Percentiles rank a stretch among this genome's conserved stretches.
These are phyloP conservation scores for Arabidopsis thaliana DNA, from an alignment of 345 rosid species.

Conservation along the genomic window DNA sequence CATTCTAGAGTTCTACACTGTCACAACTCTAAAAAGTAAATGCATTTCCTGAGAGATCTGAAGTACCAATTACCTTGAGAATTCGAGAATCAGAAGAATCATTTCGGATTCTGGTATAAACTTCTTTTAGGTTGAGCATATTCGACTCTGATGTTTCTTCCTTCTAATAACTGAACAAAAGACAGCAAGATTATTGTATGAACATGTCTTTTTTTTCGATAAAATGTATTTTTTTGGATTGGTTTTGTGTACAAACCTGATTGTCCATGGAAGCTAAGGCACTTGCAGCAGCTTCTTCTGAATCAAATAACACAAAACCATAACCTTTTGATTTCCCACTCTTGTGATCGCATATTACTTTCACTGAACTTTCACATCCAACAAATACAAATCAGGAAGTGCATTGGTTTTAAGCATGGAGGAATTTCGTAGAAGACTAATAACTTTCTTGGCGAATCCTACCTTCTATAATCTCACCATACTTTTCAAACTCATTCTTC, in stretches of 20 bases:
- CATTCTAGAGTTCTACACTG: not conserved
- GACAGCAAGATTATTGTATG: not conserved
- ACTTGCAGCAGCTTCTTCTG: conserved; percentile 60
- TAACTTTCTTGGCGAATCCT: not conserved
- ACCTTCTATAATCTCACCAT: conserved; percentile 60
- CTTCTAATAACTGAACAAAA: conserved; percentile 63
- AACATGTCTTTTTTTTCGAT: not conserved
- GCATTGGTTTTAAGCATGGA: not conserved
- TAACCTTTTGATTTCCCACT: conserved; percentile 76
- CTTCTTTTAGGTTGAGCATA: conserved; percentile 54
- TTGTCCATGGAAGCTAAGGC: conserved; percentile 72
- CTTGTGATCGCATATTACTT: conserved; percentile 67
- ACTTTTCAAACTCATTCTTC: conserved; percentile 53
- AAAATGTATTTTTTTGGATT: not conserved
- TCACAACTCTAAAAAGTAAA: not conserved
- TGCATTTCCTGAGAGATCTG: not conserved
- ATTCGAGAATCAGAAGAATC: not conserved
- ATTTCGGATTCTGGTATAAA: not conserved
- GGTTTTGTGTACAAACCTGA: conserved; percentile 45
- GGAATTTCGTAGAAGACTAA: not conserved
- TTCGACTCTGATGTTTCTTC: conserved; percentile 62
- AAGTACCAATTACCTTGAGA: not conserved
- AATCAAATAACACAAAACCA: conserved; percentile 65
- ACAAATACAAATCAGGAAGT: not conserved
- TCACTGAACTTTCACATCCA: conserved; percentile 47